Evolutionary conservation across 441 rosid species (phyloP), one percentile per base, ranked within the genome.

Genomic region (Sinapis alba): DNA sequence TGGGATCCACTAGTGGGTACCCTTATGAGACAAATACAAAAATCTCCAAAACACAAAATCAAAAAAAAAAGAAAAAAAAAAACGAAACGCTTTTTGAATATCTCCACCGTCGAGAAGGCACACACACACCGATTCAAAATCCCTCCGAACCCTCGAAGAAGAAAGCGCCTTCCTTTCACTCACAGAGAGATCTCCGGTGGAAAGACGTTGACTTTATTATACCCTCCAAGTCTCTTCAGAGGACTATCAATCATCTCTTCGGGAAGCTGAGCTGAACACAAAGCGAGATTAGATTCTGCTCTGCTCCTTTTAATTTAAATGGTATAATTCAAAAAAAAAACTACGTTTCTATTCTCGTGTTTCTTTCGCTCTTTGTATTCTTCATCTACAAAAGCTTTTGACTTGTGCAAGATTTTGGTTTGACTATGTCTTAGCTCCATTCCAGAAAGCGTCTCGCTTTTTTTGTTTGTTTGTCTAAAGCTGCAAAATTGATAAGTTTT

Each of bases 1-100:
- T 36, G 56, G 81, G 81, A 54, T 77, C 81, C 74, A 78, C 56
- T 50, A 50, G 23, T 50, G 6, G 53, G 53, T 50, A 50, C 2
- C 56, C 41, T 23, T 67, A 68, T 68, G 61, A 67, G 65, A 67
- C 60, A 73, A 45, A 62, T 16, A 61, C 68, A 62, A 50, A 50
- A 50, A 64, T 65, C 58, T 38, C 51, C 54, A 59, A 56, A 15
- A 16, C 56, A 38, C 38, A 50, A 50, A 50, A 50, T 16, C 21
- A 50, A 50, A 50, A 50, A 50, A 16, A 50, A 50, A 38, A 36
- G 8, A 32, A 36, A 45, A 45, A 45, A 43, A 34, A 34, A 10
- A 45, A 47, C 54, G 54, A 51, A 51, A 51, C 57, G 57, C 13
- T 19, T 51, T 50, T 51, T 51, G 57, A 51, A 51, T 18, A 18